A percentile compares a stretch with the other conserved stretches of the same genome.
phyloP scores from a whole-genome alignment of 176 grass and related monocot species.

The Zea mays region DNA sequence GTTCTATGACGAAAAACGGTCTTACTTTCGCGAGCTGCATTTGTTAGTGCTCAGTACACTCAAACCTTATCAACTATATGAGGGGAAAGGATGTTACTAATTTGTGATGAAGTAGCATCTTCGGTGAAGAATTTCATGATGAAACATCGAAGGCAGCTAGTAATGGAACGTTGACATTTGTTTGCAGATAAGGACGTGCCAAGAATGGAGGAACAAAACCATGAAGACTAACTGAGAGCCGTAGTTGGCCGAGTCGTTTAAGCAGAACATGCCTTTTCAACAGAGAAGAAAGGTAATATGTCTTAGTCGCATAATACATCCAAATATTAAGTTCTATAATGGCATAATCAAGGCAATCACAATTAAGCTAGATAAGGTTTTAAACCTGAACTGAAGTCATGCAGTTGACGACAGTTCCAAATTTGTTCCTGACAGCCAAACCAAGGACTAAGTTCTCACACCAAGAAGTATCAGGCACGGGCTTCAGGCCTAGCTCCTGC shows the following conservation, averaged over 20 bases:
- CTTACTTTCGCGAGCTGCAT: slow-evolving; percentile 33
- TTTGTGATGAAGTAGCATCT: slow-evolving; percentile 44
- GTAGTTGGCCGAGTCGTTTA: slow-evolving; percentile 64
- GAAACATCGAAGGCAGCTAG: slow-evolving; percentile 38
- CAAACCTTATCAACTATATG: slow-evolving; percentile 34
- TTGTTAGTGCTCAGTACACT: slow-evolving; percentile 28
- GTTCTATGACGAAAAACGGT: slow-evolving; percentile 20
- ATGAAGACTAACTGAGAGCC: slow-evolving; percentile 62
- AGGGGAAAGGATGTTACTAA: slow-evolving; percentile 45
- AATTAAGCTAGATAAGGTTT: slow-evolving; percentile 63
- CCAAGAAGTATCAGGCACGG: slow-evolving; percentile 18
- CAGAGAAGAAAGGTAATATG: slow-evolving; percentile 74
- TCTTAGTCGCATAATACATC: slow-evolving; percentile 74
- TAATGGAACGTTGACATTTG: slow-evolving; percentile 39
- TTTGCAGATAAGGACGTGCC: slow-evolving; percentile 39
- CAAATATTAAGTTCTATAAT: slow-evolving; percentile 40
- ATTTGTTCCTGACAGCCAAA: slow-evolving; percentile 57
- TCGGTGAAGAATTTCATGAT: slow-evolving; percentile 30
- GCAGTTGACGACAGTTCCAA: slow-evolving; percentile 57
- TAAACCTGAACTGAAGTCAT: slow-evolving; percentile 91
- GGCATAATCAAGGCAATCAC: slow-evolving; percentile 41
- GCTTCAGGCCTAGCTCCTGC: slow-evolving; percentile 60
- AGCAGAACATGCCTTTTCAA: slow-evolving; percentile 87
- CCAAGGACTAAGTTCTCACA: slow-evolving; percentile 37
- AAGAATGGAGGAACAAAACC: slow-evolving; percentile 86